Conservation (phyloP, 1,284 basidiomycete genomes). For the Ganoderma lingzhi region DNA sequence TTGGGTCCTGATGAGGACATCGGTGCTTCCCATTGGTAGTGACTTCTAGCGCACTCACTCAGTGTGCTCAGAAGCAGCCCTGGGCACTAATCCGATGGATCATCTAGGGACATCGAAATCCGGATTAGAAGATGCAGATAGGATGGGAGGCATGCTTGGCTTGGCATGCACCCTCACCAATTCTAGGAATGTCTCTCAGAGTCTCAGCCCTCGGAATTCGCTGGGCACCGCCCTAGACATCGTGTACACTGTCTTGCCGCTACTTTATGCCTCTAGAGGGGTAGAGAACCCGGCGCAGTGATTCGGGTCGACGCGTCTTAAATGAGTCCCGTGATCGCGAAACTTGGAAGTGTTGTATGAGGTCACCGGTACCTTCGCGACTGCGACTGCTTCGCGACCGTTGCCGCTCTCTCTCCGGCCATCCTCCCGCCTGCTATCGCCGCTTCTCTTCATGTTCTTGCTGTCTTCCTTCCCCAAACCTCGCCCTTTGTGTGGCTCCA, state of each 20-base stretch:
- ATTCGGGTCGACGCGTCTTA: constrained; percentile 10
- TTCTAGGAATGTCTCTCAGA: too few species aligned
- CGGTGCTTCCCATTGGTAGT: constrained; percentile 8
- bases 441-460: not conserved
- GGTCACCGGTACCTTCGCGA: constrained; percentile 7
- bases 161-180: too few species aligned
- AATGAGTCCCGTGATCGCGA: constrained; percentile 26
- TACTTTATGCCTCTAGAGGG: too few species aligned
- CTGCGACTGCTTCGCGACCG: constrained; percentile 7
- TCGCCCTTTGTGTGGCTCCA: not conserved
- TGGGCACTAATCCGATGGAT: not conserved
- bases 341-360: not conserved
- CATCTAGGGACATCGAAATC: too few species aligned
- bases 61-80: not conserved
- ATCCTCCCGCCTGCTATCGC: not conserved
- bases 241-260: too few species aligned
- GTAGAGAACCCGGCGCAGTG: too few species aligned
- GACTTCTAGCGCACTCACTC: constrained; percentile 1
- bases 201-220: too few species aligned
- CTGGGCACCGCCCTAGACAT: too few species aligned
- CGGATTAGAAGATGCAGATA: too few species aligned
- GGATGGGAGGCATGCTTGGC: too few species aligned
- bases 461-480: not conserved
- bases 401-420: not conserved
- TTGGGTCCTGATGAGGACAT: constrained; percentile 19